Evolutionary conservation across 176 grass and related monocot genomes (phyloP).

Genomic region (Carex pumila): DNA sequence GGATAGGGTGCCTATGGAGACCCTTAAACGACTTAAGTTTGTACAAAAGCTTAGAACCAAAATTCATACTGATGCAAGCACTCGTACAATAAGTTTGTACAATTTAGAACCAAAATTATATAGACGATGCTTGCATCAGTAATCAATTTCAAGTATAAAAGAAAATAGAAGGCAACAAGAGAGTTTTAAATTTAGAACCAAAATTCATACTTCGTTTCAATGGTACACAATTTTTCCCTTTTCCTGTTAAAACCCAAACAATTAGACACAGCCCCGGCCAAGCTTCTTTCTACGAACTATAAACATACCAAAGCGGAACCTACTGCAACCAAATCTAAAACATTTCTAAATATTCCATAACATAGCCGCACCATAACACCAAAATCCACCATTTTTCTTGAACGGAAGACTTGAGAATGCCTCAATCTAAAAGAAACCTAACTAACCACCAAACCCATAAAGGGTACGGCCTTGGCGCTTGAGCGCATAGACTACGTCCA

Average conservation of each 20-base stretch:
- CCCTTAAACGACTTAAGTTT: no score
- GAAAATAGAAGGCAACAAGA: no score
- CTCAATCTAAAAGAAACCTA: background rate
- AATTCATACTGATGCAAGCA: no score
- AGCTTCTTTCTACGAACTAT: background rate
- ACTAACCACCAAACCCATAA: constrained; percentile 6
- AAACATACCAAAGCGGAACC: background rate
- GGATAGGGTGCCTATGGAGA: no score
- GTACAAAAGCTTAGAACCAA: no score
- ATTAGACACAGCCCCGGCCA: background rate
- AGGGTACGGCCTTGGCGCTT: constrained; percentile 22
- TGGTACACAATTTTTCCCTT: no score
- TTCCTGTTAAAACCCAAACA: background rate
- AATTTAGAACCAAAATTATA: no score
- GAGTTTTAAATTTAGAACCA: no score
- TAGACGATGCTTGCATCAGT: no score
- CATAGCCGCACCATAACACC: background rate
- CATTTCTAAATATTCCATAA: background rate
- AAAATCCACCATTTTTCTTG: background rate
- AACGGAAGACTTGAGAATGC: background rate
- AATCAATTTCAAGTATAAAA: no score
- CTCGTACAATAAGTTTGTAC: no score
- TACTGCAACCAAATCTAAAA: constrained; percentile 6
- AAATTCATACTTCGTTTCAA: no score
- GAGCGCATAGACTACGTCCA: constrained; percentile 21